Evolutionary conservation across 352 stramenopile genomes (phyloP).

Genomic region (Ophiocytium majus): DNA sequence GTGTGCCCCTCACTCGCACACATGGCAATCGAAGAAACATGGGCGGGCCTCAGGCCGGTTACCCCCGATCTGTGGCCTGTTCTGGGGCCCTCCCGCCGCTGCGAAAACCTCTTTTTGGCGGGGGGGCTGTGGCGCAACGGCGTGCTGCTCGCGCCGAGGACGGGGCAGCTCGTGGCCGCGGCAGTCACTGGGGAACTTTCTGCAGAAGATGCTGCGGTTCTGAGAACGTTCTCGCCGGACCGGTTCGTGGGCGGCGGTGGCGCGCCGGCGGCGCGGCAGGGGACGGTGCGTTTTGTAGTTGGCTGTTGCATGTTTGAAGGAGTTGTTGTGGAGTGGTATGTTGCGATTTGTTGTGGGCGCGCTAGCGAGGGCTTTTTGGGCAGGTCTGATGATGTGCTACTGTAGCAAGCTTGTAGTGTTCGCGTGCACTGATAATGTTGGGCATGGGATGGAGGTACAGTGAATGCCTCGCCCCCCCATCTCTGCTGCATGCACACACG

Average conservation of each 20-base stretch:
- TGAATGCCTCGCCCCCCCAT: no score
- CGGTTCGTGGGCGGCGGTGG: slow-evolving; percentile 54
- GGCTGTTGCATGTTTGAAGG: no score
- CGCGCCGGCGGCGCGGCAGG: no score
- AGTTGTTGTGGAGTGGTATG: no score
- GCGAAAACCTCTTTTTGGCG: slow-evolving; percentile 69
- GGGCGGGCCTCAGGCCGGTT: slow-evolving; percentile 70
- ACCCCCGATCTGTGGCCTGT: slow-evolving; percentile 73
- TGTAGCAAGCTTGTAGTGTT: no score
- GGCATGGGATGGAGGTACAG: no score
- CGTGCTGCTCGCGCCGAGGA: slow-evolving; percentile 72
- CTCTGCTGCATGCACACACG: no score
- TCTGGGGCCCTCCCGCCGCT: slow-evolving; percentile 65
- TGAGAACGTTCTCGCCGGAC: slow-evolving; percentile 47
- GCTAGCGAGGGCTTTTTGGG: no score
- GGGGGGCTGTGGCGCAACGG: slow-evolving; percentile 78
- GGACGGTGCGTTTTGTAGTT: no score
- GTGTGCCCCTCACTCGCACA: slow-evolving; percentile 57
- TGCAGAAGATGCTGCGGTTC: slow-evolving; percentile 39
- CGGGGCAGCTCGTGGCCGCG: slow-evolving; percentile 68
- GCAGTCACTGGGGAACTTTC: slow-evolving; percentile 60
- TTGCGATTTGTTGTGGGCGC: no score
- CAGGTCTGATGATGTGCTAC: no score
- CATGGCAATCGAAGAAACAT: slow-evolving; percentile 70
- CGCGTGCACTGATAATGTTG: no score